Evolutionary conservation across 305 asterid genomes (phyloP).

Genomic region (Fraxinus angustifolia): DNA sequence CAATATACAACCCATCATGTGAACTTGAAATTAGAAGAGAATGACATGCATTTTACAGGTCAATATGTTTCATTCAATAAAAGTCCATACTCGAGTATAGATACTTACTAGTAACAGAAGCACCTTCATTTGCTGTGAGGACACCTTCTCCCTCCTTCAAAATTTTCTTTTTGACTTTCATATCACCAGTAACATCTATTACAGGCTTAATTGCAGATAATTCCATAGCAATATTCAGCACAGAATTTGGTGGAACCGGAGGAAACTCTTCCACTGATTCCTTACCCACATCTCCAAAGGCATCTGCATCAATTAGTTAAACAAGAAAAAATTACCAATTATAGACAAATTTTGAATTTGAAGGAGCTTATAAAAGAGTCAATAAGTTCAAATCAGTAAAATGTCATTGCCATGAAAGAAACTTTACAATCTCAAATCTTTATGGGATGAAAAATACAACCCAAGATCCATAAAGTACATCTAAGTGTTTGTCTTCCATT

Average conservation of each 20-base stretch:
- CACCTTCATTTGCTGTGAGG: constrained; percentile 60
- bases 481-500: not conserved
- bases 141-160: constrained; percentile 63
- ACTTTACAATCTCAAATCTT: constrained; percentile 5
- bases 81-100: not conserved
- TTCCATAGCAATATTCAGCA: constrained; percentile 46
- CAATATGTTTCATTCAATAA: not conserved
- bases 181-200: constrained; percentile 54
- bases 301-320: constrained; percentile 45
- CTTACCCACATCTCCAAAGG: constrained; percentile 41
- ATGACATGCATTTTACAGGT: not conserved
- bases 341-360: not conserved
- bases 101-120: constrained; percentile 62
- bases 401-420: not conserved
- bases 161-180: constrained; percentile 60
- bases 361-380: not conserved
- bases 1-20: not conserved
- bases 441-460: not conserved
- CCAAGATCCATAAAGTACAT: not conserved
- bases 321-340: constrained; percentile 5
- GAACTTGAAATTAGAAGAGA: not conserved
- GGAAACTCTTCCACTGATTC: constrained; percentile 29
- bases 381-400: not conserved
- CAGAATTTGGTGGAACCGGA: constrained; percentile 42
- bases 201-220: constrained; percentile 55